Percentiles rank a stretch among this genome's conserved stretches.
Evolutionary conservation across 176 grass and related monocot genomes (phyloP).

Genomic region (Ananas comosus): DNA sequence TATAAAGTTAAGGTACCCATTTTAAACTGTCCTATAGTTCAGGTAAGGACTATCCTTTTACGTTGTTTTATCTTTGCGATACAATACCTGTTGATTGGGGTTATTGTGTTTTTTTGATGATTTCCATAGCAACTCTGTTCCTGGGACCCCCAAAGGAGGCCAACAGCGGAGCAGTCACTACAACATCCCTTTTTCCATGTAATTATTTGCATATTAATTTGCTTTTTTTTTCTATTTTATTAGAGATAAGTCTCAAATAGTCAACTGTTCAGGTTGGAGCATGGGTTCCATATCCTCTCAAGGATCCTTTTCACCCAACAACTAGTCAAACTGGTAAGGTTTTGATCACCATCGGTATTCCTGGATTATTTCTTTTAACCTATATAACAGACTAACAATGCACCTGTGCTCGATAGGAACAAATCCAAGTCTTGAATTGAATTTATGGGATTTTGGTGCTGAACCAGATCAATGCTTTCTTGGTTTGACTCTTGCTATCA

Average conservation of each 20-base stretch:
- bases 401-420: slow-evolving; percentile 19
- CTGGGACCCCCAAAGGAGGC: slow-evolving; percentile 76
- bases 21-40: too few species aligned
- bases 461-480: slow-evolving; percentile 69
- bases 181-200: slow-evolving; percentile 92
- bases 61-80: too few species aligned
- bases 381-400: too few species aligned
- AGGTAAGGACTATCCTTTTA: too few species aligned
- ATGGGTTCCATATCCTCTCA: slow-evolving; percentile 39
- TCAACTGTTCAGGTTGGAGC: slow-evolving; percentile 38
- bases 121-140: slow-evolving; percentile 65
- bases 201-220: slow-evolving; percentile 20
- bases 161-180: slow-evolving; percentile 75
- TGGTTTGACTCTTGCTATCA: slow-evolving; percentile 77
- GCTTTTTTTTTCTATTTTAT: slow-evolving; percentile 14
- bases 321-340: slow-evolving; percentile 39
- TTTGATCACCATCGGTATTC: slow-evolving; percentile 2
- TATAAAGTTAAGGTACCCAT: too few species aligned
- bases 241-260: slow-evolving; percentile 16
- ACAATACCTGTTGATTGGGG: not conserved
- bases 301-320: slow-evolving; percentile 28
- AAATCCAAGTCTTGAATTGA: slow-evolving; percentile 64
- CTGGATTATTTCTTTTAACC: not conserved
- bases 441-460: slow-evolving; percentile 61
- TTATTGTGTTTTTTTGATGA: slow-evolving; percentile 9